Percentiles rank a stretch among this genome's conserved stretches.
Conservation (phyloP, 2,329 filamentous ascomycete species). For the Nigrograna mackinnonii region DNA sequence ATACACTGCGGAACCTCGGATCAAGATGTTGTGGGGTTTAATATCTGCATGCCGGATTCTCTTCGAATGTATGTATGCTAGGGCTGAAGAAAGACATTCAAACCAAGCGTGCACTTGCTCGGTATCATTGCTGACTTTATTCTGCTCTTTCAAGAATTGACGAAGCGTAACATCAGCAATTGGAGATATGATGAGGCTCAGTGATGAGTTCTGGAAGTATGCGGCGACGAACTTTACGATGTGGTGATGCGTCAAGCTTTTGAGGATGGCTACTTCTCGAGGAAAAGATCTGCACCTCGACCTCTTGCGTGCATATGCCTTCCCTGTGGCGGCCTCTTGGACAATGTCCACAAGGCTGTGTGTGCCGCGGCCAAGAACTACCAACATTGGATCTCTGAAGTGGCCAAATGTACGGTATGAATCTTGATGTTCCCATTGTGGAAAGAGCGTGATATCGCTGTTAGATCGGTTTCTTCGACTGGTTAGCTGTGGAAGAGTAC, state of each 20-base stretch:
- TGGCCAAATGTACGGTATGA: background rate
- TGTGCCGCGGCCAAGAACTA: conserved; percentile 9
- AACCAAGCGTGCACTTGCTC: background rate
- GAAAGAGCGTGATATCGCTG: too few relatives aligned
- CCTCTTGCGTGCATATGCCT: conserved; percentile 12
- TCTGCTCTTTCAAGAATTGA: conserved; percentile 12
- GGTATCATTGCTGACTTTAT: too few relatives aligned
- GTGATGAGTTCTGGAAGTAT: conserved; percentile 6
- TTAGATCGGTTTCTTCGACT: too few relatives aligned
- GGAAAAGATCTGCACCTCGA: conserved; percentile 3
- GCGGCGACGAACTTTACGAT: conserved; percentile 11
- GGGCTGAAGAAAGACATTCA: background rate
- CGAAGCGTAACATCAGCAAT: conserved; percentile 9
- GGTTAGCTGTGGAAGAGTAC: too few relatives aligned
- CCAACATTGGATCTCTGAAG: too few relatives aligned
- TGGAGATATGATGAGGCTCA: conserved; percentile 13
- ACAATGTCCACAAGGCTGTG: conserved; percentile 13
- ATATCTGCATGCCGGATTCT: background rate
- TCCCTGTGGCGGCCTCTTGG: conserved; percentile 6
- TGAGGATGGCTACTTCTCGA: conserved; percentile 11
- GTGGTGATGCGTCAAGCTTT: conserved; percentile 10
- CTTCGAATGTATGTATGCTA: background rate
- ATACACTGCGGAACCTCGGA: conserved; percentile 8
- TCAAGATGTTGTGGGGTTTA: conserved; percentile 14
- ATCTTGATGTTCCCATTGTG: too few relatives aligned